These are phyloP conservation scores for Oryza punctata DNA, from an alignment of 176 grass and related monocot species.

Conservation along the genomic window DNA sequence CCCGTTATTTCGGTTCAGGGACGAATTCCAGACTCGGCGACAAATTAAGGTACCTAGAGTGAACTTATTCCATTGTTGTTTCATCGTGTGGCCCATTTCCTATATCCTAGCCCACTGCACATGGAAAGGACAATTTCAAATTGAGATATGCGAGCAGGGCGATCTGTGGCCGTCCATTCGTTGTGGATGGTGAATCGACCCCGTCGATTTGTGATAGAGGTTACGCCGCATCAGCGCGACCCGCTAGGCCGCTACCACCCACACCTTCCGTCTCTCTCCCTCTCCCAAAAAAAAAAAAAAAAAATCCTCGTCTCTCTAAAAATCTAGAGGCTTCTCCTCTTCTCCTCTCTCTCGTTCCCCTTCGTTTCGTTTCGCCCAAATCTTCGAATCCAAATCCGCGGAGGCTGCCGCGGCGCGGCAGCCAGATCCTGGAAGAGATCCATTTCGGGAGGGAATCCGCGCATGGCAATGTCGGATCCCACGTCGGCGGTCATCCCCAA, in stretches of 20 bases:
- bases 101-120: too few relatives aligned
- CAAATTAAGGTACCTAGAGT: too few relatives aligned
- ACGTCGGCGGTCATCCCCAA: constrained; percentile 33
- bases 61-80: too few relatives aligned
- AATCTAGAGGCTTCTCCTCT: constrained; percentile 29
- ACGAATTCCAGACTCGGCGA: too few relatives aligned
- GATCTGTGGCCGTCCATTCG: not conserved
- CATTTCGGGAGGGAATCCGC: not conserved
- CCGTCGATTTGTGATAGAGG: constrained; percentile 43
- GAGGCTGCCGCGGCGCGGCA: not conserved
- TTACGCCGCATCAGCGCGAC: not conserved
- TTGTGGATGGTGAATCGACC: not conserved
- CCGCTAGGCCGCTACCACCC: constrained; percentile 26
- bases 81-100: too few relatives aligned
- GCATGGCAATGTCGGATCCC: constrained; percentile 39
- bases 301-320: constrained; percentile 10
- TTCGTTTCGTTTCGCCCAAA: constrained; percentile 14
- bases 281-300: too few relatives aligned
- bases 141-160: not conserved
- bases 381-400: constrained; percentile 10
- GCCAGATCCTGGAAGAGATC: constrained; percentile 45
- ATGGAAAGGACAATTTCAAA: not conserved
- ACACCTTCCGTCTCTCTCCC: not conserved
- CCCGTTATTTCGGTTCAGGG: too few relatives aligned
- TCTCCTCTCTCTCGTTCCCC: not conserved